Percentiles rank a stretch among this genome's conserved stretches.
Conservation (phyloP, 352 stramenopile genomes). For the Halophytophthora batemanensis region DNA sequence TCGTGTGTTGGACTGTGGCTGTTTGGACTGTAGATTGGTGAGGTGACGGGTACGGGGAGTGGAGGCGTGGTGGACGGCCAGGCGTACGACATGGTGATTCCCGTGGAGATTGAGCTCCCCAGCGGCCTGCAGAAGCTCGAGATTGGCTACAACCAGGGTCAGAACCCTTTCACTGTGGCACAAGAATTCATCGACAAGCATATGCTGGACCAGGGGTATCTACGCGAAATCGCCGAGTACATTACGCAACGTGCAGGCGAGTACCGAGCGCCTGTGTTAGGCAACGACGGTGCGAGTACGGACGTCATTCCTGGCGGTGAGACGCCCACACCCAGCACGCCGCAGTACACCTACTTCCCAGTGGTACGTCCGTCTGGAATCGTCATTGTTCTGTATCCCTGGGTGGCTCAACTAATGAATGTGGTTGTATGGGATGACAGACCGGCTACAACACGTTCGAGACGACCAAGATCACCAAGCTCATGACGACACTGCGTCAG, state of each 20-base stretch:
- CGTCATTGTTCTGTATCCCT: constrained; percentile 1
- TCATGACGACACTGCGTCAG: constrained; percentile 89
- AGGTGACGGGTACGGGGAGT: constrained; percentile 85
- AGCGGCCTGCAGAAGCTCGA: constrained; percentile 92
- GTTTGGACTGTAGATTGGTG: constrained; percentile 49
- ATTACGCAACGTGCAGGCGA: constrained; percentile 91
- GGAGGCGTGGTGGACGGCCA: constrained; percentile 90
- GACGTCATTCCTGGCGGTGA: constrained; percentile 17
- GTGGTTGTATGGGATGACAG: constrained; percentile 26
- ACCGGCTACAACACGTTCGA: constrained; percentile 91
- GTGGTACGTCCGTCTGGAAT: constrained; percentile 32
- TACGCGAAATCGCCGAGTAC: constrained; percentile 95
- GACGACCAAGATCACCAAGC: constrained; percentile 89
- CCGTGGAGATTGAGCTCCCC: constrained; percentile 95
- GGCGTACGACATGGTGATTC: constrained; percentile 95
- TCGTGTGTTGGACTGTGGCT: background rate
- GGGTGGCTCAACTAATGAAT: constrained; percentile 7
- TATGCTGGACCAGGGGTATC: constrained; percentile 92
- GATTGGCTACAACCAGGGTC: constrained; percentile 97
- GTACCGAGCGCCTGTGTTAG: constrained; percentile 67
- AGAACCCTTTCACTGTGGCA: constrained; percentile 96
- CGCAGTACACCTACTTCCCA: constrained; percentile 67
- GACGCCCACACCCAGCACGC: constrained; percentile 2
- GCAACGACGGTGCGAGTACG: constrained; percentile 25
- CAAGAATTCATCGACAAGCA: constrained; percentile 97